Evolutionary conservation across 805 yeast species (phyloP), one percentile per base, ranked within the genome.

Genomic region (Pichia gijzeniarum): DNA sequence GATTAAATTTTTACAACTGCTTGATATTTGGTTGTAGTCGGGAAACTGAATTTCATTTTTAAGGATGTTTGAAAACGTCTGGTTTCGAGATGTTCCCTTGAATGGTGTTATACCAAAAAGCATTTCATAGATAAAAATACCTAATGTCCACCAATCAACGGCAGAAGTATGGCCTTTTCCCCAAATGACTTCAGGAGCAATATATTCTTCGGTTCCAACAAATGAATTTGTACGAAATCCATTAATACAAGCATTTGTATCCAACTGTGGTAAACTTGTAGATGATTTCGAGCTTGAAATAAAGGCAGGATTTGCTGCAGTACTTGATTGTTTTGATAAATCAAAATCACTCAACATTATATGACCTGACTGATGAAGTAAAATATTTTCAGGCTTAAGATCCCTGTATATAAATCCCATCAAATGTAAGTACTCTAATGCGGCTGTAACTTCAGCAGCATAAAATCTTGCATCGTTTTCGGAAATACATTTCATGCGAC

Each of bases 81-180:
- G 82, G 58, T 89, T 89, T 36, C 98, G 74, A 53, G 82, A 88
- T 31, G 78, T 71, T 6, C 99, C 99, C 67, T 93, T 93, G 68
- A 91, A 93, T 2, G 99, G 99, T 0, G 99, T 93, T 8, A 88
- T 85, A 1, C 98, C 98, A 63, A 79, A 90, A 19, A 93, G 68
- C 99, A 93, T 93, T 61, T 93, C 99, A 64, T 80, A 95, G 20
- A 89, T 70, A 56, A 93, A 73, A 18, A 93, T 89, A 3, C 99
- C 99, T 53, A 93, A 69, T 0, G 99, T 93, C 99, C 99, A 93
- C 99, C 99, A 93, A 64, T 93, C 99, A 16, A 93, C 99, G 0
- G 98, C 96, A 7, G 91, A 83, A 1, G 98, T 91, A 58, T 93
- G 99, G 2, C 99, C 99, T 55, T 90, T 86, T 1, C 98, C 98